These are phyloP conservation scores for Tetrapyrgos nigripes DNA, from an alignment of 1,284 basidiomycete genomes.

Conservation along the genomic window DNA sequence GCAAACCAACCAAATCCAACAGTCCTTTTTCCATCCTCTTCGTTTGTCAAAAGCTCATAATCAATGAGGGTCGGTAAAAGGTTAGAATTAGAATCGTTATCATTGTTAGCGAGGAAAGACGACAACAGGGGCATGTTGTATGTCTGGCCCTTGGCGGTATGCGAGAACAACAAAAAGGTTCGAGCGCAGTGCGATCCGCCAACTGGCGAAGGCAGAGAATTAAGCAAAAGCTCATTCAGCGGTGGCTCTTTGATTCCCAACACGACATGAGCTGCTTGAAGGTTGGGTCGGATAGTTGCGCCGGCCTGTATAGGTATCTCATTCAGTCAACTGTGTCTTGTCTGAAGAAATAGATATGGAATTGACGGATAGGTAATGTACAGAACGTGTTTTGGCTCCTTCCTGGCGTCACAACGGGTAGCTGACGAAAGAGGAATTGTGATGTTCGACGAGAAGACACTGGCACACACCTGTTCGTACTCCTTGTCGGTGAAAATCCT, in stretches of 20 bases:
- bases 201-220: constrained; percentile 34
- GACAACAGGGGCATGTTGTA: constrained; percentile 86
- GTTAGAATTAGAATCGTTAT: constrained; percentile 19
- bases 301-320: constrained; percentile 63
- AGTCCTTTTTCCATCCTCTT: constrained; percentile 68
- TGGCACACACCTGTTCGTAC: constrained; percentile 64
- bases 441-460: background rate
- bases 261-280: constrained; percentile 76
- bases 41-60: constrained; percentile 80
- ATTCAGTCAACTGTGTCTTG: constrained; percentile 4
- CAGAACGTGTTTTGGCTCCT: background rate
- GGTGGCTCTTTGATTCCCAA: constrained; percentile 91
- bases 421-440: background rate
- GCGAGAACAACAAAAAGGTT: constrained; percentile 89
- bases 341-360: background rate
- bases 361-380: background rate
- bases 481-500: constrained; percentile 73
- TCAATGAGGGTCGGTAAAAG: constrained; percentile 69
- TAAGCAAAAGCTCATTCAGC: constrained; percentile 61
- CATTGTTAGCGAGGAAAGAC: constrained; percentile 54
- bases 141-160: constrained; percentile 85
- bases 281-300: constrained; percentile 63
- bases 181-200: constrained; percentile 39
- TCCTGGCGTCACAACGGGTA: background rate
- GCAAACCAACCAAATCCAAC: constrained; percentile 92